phyloP scores from a whole-genome alignment of 2,329 filamentous ascomycete species.

The Ophiostoma quercus region DNA sequence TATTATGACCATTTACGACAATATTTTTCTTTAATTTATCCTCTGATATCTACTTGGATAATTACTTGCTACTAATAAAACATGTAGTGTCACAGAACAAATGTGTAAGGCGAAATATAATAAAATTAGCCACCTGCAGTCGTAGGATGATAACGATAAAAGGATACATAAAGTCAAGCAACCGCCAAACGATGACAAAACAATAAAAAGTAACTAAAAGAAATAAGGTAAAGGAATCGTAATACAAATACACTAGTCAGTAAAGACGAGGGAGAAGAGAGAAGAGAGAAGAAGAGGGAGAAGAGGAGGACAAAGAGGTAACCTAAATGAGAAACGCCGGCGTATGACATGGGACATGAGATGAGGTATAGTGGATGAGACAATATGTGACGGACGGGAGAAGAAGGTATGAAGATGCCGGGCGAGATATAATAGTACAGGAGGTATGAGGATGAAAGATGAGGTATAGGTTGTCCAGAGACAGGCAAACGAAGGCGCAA shows the following conservation, averaged over 20 bases:
- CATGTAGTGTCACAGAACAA: not conserved
- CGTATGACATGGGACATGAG: slow-evolving; percentile 19
- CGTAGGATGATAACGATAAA: not conserved
- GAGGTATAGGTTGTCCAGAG: not conserved
- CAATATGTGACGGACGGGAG: not conserved
- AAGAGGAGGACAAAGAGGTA: not conserved
- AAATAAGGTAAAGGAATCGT: slow-evolving; percentile 15
- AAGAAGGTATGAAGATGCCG: not conserved
- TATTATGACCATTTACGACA: not conserved
- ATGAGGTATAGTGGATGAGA: not conserved
- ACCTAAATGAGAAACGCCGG: slow-evolving; percentile 17
- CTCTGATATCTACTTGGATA: too few species aligned
- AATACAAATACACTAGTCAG: slow-evolving; percentile 23
- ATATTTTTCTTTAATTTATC: not conserved
- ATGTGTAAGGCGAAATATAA: not conserved
- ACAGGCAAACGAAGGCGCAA: not conserved
- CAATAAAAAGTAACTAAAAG: not conserved
- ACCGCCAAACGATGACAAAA: not conserved
- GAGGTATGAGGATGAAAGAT: not conserved
- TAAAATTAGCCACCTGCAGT: not conserved
- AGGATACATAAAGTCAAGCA: not conserved
- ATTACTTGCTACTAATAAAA: not conserved
- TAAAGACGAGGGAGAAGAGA: not conserved
- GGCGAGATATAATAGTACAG: slow-evolving; percentile 11
- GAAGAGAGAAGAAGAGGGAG: not conserved